These are phyloP conservation scores for Shiraia sp. DNA, from an alignment of 2,329 filamentous ascomycete species.

Conservation along the genomic window DNA sequence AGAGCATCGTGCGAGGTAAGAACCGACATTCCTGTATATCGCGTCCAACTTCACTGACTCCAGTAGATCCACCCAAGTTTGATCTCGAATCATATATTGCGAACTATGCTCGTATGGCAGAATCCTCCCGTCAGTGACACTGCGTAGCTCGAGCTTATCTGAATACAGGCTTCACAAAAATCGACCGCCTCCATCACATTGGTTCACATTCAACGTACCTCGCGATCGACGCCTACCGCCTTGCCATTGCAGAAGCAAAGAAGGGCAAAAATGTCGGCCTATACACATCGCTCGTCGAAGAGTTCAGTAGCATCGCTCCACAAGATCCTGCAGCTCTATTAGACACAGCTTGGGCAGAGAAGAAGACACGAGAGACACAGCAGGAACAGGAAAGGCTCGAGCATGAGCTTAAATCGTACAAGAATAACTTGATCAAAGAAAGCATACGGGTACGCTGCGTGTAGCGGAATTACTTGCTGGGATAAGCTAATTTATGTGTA, in stretches of 20 bases:
- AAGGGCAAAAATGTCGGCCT: conserved; percentile 70
- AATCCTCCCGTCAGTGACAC: not conserved
- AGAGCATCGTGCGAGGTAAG: conserved; percentile 40
- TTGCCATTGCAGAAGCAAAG: conserved; percentile 77
- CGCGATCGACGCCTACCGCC: conserved; percentile 76
- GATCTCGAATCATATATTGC: conserved; percentile 89
- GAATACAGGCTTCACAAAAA: conserved; percentile 72
- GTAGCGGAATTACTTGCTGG: not conserved
- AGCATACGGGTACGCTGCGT: conserved; percentile 75
- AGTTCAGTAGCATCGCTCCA: conserved; percentile 66
- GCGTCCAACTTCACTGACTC: conserved; percentile 18
- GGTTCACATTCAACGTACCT: conserved; percentile 77
- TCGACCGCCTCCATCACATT: conserved; percentile 80
- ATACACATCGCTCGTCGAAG: conserved; percentile 71
- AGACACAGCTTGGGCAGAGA: conserved; percentile 77
- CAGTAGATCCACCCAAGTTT: conserved; percentile 76
- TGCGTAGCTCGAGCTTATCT: not conserved
- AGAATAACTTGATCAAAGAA: conserved; percentile 96
- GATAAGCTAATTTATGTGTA: conserved; percentile 43
- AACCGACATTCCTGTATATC: not conserved
- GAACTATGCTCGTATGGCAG: conserved; percentile 75
- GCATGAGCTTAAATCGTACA: conserved; percentile 84
- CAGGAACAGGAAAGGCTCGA: conserved; percentile 77
- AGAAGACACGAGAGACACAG: conserved; percentile 67
- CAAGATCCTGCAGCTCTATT: conserved; percentile 67